Evolutionary conservation across 2,329 filamentous ascomycete species (phyloP).

Genomic region (Aspergillus ustus): DNA sequence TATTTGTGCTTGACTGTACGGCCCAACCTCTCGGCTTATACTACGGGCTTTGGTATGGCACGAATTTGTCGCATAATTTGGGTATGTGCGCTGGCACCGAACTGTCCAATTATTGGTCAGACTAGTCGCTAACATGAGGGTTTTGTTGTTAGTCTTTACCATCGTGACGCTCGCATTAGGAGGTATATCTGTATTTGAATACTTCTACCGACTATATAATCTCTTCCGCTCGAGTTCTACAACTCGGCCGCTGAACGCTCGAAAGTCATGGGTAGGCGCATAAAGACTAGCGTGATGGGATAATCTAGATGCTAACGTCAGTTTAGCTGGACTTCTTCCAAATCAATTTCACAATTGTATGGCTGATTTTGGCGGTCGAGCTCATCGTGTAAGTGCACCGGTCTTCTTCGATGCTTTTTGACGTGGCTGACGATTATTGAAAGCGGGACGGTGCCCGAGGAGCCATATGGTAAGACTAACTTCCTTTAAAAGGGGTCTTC

Average conservation of each 20-base stretch:
- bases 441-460: conserved; percentile 46
- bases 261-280: conserved; percentile 45
- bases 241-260: conserved; percentile 47
- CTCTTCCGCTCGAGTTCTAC: conserved; percentile 43
- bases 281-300: neutral
- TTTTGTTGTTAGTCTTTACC: conserved; percentile 41
- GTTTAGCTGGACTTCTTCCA: conserved; percentile 51
- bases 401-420: neutral
- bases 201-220: conserved; percentile 48
- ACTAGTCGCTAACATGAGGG: neutral
- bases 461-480: conserved; percentile 43
- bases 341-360: conserved; percentile 52
- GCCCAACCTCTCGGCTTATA: conserved; percentile 64
- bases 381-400: conserved; percentile 44
- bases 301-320: conserved; percentile 10
- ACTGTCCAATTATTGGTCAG: neutral
- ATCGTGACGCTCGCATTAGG: conserved; percentile 48
- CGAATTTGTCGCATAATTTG: conserved; percentile 51
- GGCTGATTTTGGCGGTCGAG: conserved; percentile 49
- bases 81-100: conserved; percentile 33
- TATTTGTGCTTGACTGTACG: conserved; percentile 64
- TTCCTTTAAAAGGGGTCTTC: neutral
- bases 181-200: conserved; percentile 49
- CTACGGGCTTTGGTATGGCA: conserved; percentile 64
- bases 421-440: conserved; percentile 21